Evolutionary conservation across 2,329 filamentous ascomycete species (phyloP), one percentile per base, ranked within the genome.

Genomic region (Aureobasidium zeae): DNA sequence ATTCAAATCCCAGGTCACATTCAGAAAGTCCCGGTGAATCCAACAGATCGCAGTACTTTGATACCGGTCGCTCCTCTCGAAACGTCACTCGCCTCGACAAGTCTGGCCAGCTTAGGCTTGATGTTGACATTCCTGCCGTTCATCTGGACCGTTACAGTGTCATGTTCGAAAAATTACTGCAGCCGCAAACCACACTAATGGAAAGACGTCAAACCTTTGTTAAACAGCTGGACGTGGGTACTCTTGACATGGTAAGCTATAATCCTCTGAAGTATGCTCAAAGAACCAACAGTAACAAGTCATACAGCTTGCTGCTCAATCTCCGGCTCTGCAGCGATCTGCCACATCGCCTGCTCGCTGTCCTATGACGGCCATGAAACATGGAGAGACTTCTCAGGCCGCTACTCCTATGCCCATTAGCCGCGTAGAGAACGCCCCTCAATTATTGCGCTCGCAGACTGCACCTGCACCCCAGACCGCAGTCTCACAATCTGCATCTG

Each of bases 121-220:
- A 87, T 53, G 73, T 95, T 12, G 77, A 88, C 41, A 91, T 95
- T 46, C 88, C 89, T 1, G 74, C 76, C 37, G 73, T 84, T 44
- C 77, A 82, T 49, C 71, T 96, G 72, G 89, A 95, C 59, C 72
- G 89, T 36, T 96, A 94, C 54, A 94, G 87, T 53, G 76, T 95
- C 51, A 95, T 95, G 88, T 95, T 96, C 57, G 78, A 81, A 44
- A 76, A 75, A 26, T 70, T 95, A 5, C 66, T 94, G 19, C 73
- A 76, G 48, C 59, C 48, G 4, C 55, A 51, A 33, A 50, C 51
- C 22, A 56, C 58, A 3, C 34, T 62, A 3, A 45, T 57, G 15
- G 59, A 61, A 28, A 47, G 59, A 25, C 37, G 59, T 19, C 54
- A 57, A 29, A 59, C 56, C 28, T 53, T 49, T 34, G 39, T 52